Base-by-base conservation (phyloP, 148 eudicot genomes). In the Nepenthes mirabilis region DNA sequence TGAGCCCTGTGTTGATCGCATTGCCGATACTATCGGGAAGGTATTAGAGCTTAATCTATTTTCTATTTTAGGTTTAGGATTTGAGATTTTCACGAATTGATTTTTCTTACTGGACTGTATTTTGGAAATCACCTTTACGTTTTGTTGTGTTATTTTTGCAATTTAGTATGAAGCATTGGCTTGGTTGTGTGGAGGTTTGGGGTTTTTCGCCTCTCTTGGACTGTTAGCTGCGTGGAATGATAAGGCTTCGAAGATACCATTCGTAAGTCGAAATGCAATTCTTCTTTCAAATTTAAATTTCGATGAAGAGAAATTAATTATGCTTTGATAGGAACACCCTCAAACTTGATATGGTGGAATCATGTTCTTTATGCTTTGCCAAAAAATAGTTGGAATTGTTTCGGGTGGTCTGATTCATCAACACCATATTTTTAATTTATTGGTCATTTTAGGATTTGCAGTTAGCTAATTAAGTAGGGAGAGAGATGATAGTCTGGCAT, bases 1-100 rank as follows among this genome's bases (percentile, higher is more conserved):
- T 0, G 99, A 93, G 59, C 90, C 99, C 37, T 88, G 96, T 68
- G 79, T 93, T 43, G 97, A 93, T 77, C 89, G 99, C 1, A 93
- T 93, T 52, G 99, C 97, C 7, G 95, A 86, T 56, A 93, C 96
- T 0, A 79, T 93, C 33, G 96, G 91, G 36, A 88, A 86, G 95
- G 91, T 88, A 34, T 43, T 10, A 5, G 6, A 2, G 52, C 58
- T 57, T 37, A 1, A 43, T 33, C 32, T 32, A 9, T 14, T 47
- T 50, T 2, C 12, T 47, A 10, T 69, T 57, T 69, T 70, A 14
- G 61, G 14, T 58, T 57, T 57, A 33, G 45, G 73, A 52, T 48
- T 49, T 65, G 49, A 34, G 32, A 51, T 12, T 32, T 11, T 43
- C 34, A 37, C 47, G 49, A 34, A 34, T 57, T 35, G 14, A 0